phyloP scores from a whole-genome alignment of 805 yeast genomes.

The Nakazawaea holstii region DNA sequence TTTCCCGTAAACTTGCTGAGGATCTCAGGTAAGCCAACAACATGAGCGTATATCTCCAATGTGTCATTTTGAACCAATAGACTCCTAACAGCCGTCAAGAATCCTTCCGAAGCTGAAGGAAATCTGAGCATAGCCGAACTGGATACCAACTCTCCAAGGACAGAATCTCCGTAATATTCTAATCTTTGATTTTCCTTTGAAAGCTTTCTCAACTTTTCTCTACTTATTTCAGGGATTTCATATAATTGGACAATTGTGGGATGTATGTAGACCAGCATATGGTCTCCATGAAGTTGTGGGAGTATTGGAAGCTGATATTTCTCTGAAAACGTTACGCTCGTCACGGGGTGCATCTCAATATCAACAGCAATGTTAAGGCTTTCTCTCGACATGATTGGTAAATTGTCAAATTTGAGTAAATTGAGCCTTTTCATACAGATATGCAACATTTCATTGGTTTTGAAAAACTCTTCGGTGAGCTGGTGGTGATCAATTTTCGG shows the following conservation, averaged over 20 bases:
- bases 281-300: background rate
- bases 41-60: constrained; percentile 31
- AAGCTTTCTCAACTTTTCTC: background rate
- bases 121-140: constrained; percentile 31
- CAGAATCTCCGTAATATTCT: constrained; percentile 40
- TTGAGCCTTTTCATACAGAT: background rate
- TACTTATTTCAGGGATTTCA: background rate
- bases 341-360: too few relatives aligned
- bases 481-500: background rate
- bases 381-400: too few relatives aligned
- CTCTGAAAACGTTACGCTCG: too few relatives aligned
- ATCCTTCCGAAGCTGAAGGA: constrained; percentile 37
- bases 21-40: constrained; percentile 34
- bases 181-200: constrained; percentile 30
- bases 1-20: constrained; percentile 28
- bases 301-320: background rate
- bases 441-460: background rate
- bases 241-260: background rate
- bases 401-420: constrained; percentile 1
- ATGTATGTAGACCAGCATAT: constrained; percentile 1
- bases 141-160: constrained; percentile 35
- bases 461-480: background rate
- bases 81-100: constrained; percentile 34
- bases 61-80: constrained; percentile 34
- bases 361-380: too few relatives aligned